A percentile compares a stretch with the other conserved stretches of the same genome.
These are phyloP conservation scores for Fusarium bactridioides DNA, from an alignment of 2,329 filamentous ascomycete genomes.

Conservation along the genomic window DNA sequence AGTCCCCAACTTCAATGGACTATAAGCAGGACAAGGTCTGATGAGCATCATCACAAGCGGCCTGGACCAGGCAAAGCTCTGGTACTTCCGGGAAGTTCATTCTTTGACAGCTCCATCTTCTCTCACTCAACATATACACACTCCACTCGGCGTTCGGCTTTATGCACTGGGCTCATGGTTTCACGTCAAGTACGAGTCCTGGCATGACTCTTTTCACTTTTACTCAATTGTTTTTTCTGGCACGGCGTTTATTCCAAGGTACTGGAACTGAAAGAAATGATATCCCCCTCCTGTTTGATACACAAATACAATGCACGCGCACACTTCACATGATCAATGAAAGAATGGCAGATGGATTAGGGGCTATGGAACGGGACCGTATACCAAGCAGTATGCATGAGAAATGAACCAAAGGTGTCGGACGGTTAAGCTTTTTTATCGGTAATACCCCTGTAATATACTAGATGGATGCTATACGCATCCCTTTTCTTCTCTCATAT, in stretches of 20 bases:
- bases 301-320: constrained; percentile 21
- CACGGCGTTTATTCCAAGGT: constrained; percentile 38
- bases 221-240: constrained; percentile 2
- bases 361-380: constrained; percentile 8
- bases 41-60: background rate
- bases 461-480: constrained; percentile 18
- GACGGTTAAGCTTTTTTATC: constrained; percentile 4
- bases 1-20: background rate
- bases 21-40: background rate
- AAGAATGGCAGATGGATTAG: constrained; percentile 8
- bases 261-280: constrained; percentile 41
- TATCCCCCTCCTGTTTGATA: constrained; percentile 40
- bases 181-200: constrained; percentile 9
- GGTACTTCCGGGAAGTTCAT: background rate
- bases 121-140: constrained; percentile 6
- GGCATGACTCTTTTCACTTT: background rate
- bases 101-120: background rate
- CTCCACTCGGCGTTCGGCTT: constrained; percentile 34
- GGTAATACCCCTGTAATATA: constrained; percentile 38
- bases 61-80: constrained; percentile 1
- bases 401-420: constrained; percentile 18
- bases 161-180: constrained; percentile 12
- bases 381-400: constrained; percentile 20
- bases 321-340: constrained; percentile 19
- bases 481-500: constrained; percentile 4